Conservation (phyloP, 257 asterid species). For the Paraleonurus japonicus region DNA sequence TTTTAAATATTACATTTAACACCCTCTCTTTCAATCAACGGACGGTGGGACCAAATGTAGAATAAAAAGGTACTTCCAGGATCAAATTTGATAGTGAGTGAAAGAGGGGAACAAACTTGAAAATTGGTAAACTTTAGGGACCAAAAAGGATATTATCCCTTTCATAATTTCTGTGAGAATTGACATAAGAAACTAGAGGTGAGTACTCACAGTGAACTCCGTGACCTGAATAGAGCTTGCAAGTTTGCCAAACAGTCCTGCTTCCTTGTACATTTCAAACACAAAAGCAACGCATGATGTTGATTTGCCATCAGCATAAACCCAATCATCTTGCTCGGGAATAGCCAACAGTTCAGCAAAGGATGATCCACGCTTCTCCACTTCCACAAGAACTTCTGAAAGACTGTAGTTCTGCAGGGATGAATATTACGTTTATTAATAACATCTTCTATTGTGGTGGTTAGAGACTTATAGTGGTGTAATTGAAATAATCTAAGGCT, state of each 20-base stretch:
- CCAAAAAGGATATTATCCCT: too few relatives aligned
- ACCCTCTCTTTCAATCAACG: too few relatives aligned
- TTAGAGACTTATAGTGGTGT: too few relatives aligned
- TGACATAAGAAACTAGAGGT: neutral
- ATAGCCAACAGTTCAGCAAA: slow-evolving; percentile 75
- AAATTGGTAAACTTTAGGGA: too few relatives aligned
- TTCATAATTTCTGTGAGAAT: too few relatives aligned
- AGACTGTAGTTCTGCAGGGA: slow-evolving; percentile 65
- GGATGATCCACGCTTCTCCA: slow-evolving; percentile 84
- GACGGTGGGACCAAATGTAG: too few relatives aligned
- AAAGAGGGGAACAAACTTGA: too few relatives aligned
- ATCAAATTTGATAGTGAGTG: too few relatives aligned
- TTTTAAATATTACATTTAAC: too few relatives aligned
- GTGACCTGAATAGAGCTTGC: slow-evolving; percentile 74
- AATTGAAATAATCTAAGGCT: neutral
- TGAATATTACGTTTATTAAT: slow-evolving; percentile 11
- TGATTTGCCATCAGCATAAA: slow-evolving; percentile 85
- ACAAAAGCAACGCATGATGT: slow-evolving; percentile 88
- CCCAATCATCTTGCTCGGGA: slow-evolving; percentile 93
- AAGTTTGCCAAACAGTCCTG: slow-evolving; percentile 78
- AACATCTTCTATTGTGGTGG: neutral
- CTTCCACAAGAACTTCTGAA: slow-evolving; percentile 81
- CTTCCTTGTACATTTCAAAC: slow-evolving; percentile 86
- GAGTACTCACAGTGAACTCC: slow-evolving; percentile 92
- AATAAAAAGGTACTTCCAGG: too few relatives aligned